phyloP scores from a whole-genome alignment of 345 rosid genomes.

The Dimocarpus longan region DNA sequence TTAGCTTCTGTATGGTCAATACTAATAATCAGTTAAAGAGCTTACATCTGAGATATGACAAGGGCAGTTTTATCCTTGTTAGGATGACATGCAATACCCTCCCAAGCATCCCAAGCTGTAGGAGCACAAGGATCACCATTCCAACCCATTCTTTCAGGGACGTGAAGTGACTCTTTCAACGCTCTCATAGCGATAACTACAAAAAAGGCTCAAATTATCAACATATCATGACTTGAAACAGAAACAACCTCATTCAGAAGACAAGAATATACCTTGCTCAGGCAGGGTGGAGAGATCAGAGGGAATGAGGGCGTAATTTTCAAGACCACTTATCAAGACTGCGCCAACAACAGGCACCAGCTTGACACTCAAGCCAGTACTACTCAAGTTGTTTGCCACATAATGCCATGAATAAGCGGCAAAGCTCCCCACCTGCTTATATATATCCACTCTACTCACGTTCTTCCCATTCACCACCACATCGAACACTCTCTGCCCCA shows the following conservation, averaged over 20 bases:
- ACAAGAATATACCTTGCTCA: constrained; percentile 63
- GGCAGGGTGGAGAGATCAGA: constrained; percentile 76
- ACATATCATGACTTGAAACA: constrained; percentile 5
- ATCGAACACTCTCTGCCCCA: constrained; percentile 78
- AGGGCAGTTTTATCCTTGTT: constrained; percentile 68
- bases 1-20: background rate
- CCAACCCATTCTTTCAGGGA: constrained; percentile 99
- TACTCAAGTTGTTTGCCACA: constrained; percentile 66
- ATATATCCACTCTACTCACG: constrained; percentile 74
- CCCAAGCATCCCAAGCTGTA: constrained; percentile 98
- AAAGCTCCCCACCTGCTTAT: constrained; percentile 61
- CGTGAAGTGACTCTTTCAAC: constrained; percentile 78
- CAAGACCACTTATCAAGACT: constrained; percentile 78
- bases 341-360: constrained; percentile 61
- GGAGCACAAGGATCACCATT: constrained; percentile 99
- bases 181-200: constrained; percentile 89
- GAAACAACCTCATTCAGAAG: constrained; percentile 4
- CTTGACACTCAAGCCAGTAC: constrained; percentile 52
- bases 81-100: constrained; percentile 83
- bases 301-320: constrained; percentile 88
- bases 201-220: constrained; percentile 16
- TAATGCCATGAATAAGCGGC: constrained; percentile 59
- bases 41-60: constrained; percentile 88
- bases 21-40: background rate
- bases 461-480: constrained; percentile 64